Evolutionary conservation across 805 yeast genomes (phyloP), one percentile per base, ranked within the genome.

Genomic region (Komagataella phaffii): DNA sequence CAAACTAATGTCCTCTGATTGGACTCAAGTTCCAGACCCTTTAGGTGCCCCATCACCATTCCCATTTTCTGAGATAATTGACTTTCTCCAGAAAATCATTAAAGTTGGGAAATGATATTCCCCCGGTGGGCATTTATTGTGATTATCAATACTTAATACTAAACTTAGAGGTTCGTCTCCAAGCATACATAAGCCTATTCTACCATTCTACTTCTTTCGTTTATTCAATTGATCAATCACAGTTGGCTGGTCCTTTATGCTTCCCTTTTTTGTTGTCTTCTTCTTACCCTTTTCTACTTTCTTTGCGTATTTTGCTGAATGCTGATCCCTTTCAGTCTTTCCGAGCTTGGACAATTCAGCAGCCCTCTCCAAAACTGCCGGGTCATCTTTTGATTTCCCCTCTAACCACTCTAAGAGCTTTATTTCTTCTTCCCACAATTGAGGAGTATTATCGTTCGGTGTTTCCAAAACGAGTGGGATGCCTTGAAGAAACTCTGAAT

Each of bases 391-490:
- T 6, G 59, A 46, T 51, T 70, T 76, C 2, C 80, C 95, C 40
- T 76, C 78, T 44, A 91, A 68, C 91, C 95, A 88, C 63, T 88
- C 93, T 49, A 93, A 68, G 43, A 85, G 64, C 58, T 87, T 85
- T 56, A 90, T 83, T 64, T 90, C 97, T 52, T 82, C 85, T 0
- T 90, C 95, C 64, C 86, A 85, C 0, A 73, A 62, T 2, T 77
- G 69, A 50, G 83, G 88, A 58, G 82, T 85, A 46, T 81, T 72
- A 3, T 72, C 78, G 14, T 76, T 80, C 1, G 98, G 98, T 0
- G 97, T 90, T 61, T 93, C 99, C 53, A 93, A 71, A 18, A 93
- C 74, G 43, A 90, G 76, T 3, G 98, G 98, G 1, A 91, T 74
- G 6, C 72, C 73, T 49, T 75, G 68, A 23, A 91, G 70, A 50